Percentiles rank a stretch among this genome's conserved stretches.
These are phyloP conservation scores for Bretziella fagacearum DNA, from an alignment of 2,329 filamentous ascomycete genomes.

Conservation along the genomic window DNA sequence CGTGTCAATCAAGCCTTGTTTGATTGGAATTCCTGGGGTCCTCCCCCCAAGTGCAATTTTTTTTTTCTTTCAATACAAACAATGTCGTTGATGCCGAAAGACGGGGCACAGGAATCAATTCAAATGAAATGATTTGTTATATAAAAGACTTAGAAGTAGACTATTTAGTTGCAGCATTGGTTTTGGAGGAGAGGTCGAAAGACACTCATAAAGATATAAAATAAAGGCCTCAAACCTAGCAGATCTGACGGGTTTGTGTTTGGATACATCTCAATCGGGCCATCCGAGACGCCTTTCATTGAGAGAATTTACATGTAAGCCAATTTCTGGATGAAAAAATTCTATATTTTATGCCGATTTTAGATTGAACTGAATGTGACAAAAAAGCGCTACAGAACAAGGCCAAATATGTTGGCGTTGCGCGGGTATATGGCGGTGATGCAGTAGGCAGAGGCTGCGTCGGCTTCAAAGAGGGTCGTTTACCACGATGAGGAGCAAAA, in stretches of 20 bases:
- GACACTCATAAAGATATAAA: no score
- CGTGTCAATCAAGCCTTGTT: background rate
- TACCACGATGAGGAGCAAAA: constrained; percentile 3
- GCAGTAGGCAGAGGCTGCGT: background rate
- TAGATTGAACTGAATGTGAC: background rate
- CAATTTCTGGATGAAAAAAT: no score
- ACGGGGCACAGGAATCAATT: no score
- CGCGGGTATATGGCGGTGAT: background rate
- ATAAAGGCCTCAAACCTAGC: no score
- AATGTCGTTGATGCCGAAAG: no score
- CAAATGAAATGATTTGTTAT: no score
- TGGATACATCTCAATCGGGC: background rate
- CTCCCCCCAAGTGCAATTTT: background rate
- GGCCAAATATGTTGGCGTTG: constrained; percentile 7
- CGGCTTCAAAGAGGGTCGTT: constrained; percentile 10
- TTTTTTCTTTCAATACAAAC: no score
- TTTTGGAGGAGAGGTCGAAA: no score
- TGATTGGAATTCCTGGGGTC: background rate
- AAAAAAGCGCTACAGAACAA: constrained; percentile 10
- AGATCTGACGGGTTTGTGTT: no score
- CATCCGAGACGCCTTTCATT: background rate
- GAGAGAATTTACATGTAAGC: no score
- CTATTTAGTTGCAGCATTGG: no score
- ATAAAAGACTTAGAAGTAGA: no score
- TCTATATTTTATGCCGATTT: background rate